Evolutionary conservation across 2,329 filamentous ascomycete species (phyloP).

Genomic region (Epichloe typhina): DNA sequence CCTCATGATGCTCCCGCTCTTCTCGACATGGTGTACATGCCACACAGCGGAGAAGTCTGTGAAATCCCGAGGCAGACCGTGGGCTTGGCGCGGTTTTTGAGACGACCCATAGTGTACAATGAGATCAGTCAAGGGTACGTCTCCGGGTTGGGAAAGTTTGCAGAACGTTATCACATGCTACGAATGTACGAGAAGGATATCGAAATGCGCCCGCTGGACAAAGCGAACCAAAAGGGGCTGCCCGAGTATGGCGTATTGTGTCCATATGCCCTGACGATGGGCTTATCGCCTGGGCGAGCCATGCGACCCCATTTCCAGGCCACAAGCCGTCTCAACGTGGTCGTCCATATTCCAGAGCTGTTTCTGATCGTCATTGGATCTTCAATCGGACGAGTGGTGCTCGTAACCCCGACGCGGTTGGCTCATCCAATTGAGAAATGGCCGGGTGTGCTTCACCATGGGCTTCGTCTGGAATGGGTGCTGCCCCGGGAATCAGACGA

Average conservation of each 20-base stretch:
- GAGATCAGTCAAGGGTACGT: neutral
- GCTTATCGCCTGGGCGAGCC: conserved; percentile 10
- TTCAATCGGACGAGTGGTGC: conserved; percentile 49
- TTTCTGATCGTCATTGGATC: conserved; percentile 56
- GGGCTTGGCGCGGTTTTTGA: conserved; percentile 12
- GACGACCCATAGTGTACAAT: conserved; percentile 9
- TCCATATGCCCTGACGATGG: conserved; percentile 17
- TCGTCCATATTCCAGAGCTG: conserved; percentile 53
- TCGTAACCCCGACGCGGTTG: conserved; percentile 42
- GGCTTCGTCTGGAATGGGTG: conserved; percentile 41
- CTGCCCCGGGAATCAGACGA: conserved; percentile 37
- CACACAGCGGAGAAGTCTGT: conserved; percentile 17
- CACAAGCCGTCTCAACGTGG: conserved; percentile 40
- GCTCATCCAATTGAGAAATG: conserved; percentile 11
- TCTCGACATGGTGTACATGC: conserved; percentile 23
- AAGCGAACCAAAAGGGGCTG: conserved; percentile 6
- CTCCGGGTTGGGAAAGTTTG: conserved; percentile 1
- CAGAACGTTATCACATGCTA: conserved; percentile 24
- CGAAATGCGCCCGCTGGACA: conserved; percentile 28
- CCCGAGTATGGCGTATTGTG: conserved; percentile 20
- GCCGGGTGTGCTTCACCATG: conserved; percentile 18
- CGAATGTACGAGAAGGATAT: conserved; percentile 36
- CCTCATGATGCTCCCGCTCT: neutral
- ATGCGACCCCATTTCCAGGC: conserved; percentile 17
- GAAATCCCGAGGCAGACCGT: conserved; percentile 8